Percentiles rank a stretch among this genome's conserved stretches.
These are phyloP conservation scores for Penstemon barbatus DNA, from an alignment of 257 asterid genomes.

Conservation along the genomic window DNA sequence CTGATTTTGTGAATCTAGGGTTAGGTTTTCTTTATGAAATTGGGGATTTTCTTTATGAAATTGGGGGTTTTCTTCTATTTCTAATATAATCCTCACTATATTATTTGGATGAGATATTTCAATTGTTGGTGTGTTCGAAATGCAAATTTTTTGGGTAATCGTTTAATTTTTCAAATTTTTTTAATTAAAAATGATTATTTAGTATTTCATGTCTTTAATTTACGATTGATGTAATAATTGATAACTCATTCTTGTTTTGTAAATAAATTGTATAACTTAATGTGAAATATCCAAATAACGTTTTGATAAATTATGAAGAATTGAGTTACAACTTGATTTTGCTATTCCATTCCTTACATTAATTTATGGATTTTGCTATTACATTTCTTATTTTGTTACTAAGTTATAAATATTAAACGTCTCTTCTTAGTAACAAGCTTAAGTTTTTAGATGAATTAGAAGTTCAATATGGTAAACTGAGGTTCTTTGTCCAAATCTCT, in stretches of 20 bases:
- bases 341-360: constrained; percentile 1
- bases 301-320: no score
- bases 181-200: no score
- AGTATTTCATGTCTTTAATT: not conserved
- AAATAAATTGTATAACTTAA: not conserved
- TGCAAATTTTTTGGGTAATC: no score
- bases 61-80: constrained; percentile 21
- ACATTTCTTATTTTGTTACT: no score
- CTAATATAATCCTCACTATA: constrained; percentile 10
- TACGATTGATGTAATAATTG: not conserved
- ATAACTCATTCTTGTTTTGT: not conserved
- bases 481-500: no score
- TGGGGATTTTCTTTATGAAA: constrained; percentile 19
- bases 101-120: constrained; percentile 12
- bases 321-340: no score
- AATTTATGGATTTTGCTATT: no score
- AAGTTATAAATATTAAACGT: no score
- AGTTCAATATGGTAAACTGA: no score
- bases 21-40: constrained; percentile 42
- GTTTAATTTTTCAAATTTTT: no score
- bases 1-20: constrained; percentile 39
- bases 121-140: not conserved
- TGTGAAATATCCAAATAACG: not conserved
- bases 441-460: no score
- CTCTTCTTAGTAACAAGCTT: no score